Evolutionary conservation across 1,284 basidiomycete genomes (phyloP), one percentile per base, ranked within the genome.

Genomic region (Laetiporus sulphureus): DNA sequence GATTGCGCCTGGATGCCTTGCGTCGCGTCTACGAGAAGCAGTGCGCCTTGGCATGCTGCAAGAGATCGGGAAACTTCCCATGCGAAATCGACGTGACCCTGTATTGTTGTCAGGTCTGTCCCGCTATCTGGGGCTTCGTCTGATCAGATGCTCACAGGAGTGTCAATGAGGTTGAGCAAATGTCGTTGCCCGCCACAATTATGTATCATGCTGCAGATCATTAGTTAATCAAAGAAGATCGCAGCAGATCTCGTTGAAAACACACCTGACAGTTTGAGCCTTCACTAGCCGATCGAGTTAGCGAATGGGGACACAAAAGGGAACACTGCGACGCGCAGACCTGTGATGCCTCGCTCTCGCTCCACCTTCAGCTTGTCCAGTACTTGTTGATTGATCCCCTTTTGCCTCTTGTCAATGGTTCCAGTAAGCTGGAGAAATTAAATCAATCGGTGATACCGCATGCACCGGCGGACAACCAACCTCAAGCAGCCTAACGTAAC

Each of bases 1-100:
- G 94, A 92, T 64, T 99, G 96, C 0, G 96, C 95, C 65, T 99
- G 96, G 4, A 99, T 84, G 11, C 95, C 95, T 71, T 98, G 95
- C 33, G 91, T 93, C 11, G 94, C 91, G 59, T 99, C 95, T 0
- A 99, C 92, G 2, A 87, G 73, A 11, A 99, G 69, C 36, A 99
- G 63, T 3, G 92, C 95, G 15, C 93, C 94, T 65, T 99, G 91
- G 54, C 91, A 97, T 24, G 94, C 93, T 2, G 91, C 84, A 20
- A 99, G 69, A 32, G 90, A 93, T 35, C 96, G 79, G 12, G 91
- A 87, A 8, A 99, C 92, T 64, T 99, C 96, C 80, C 94, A 95
- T 45, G 89, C 79, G 64, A 97, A 97, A 67, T 97, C 93, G 36
- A 96, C 93, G 64, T 97, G 93, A 3, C 93, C 93, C 81, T 86